Conservation (phyloP, 2,329 filamentous ascomycete species). For the Colletotrichum trifolii region DNA sequence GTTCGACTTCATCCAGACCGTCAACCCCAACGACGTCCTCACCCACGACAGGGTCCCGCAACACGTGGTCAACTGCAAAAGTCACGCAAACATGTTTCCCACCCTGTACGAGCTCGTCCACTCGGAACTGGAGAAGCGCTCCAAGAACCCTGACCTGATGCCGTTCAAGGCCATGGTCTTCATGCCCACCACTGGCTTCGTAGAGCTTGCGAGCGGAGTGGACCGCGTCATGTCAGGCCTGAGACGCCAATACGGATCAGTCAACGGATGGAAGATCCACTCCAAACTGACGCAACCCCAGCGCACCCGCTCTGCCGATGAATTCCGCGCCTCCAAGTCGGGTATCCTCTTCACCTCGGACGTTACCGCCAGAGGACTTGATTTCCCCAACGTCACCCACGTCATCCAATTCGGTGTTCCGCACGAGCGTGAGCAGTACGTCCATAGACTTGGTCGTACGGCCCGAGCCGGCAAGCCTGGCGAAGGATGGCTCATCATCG, state of each 20-base stretch:
- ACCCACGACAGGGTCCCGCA: conserved; percentile 91
- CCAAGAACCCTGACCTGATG: conserved; percentile 49
- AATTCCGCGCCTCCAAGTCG: conserved; percentile 72
- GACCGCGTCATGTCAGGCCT: conserved; percentile 40
- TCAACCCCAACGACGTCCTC: conserved; percentile 81
- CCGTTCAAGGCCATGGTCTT: conserved; percentile 98
- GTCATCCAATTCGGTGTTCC: conserved; percentile 79
- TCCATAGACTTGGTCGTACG: conserved; percentile 82
- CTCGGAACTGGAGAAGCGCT: conserved; percentile 62
- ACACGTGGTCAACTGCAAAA: conserved; percentile 72
- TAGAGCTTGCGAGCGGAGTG: conserved; percentile 71
- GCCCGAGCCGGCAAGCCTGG: conserved; percentile 80
- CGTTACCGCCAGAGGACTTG: conserved; percentile 85
- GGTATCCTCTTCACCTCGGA: conserved; percentile 82
- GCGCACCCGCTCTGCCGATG: conserved; percentile 77
- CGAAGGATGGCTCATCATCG: conserved; percentile 75
- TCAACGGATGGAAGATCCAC: conserved; percentile 74
- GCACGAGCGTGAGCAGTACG: conserved; percentile 75
- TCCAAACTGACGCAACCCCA: conserved; percentile 77
- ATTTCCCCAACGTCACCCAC: conserved; percentile 84
- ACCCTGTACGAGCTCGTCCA: conserved; percentile 80
- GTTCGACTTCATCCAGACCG: conserved; percentile 93
- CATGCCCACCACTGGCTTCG: conserved; percentile 81
- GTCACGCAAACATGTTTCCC: conserved; percentile 82
- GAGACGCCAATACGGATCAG: conserved; percentile 52